Base-by-base conservation (phyloP, 495 filamentous ascomycete species). In the Pyrenula massariospora region DNA sequence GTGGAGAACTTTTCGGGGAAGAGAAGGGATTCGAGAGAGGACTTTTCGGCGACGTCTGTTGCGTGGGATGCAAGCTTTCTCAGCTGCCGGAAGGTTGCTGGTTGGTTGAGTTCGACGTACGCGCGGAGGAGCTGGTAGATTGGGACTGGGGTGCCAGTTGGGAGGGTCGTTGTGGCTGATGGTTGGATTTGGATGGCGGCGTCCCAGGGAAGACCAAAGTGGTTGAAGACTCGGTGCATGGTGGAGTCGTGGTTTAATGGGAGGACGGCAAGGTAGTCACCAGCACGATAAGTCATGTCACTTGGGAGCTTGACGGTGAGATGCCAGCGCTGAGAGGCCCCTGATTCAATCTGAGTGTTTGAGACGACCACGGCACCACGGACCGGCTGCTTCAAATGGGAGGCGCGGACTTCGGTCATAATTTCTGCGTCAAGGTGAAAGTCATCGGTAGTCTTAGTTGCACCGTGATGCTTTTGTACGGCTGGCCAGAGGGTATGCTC, bases 181-280 rank as follows among this genome's bases (percentile, higher is more conserved):
- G 82, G 79, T 36, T 70, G 70, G 58, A 81, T 70, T 19, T 65
- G 71, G 5, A 83, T 62, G 19, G 70, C 66, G 0, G 81, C 73
- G 63, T 89, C 86, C 77, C 79, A 83, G 0, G 84, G 73, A 0
- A 91, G 72, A 1, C 77, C 65, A 58, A 78, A 83, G 48, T 73
- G 72, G 23, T 68, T 68, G 57, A 82, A 70, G 8, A 71, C 75
- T n/a, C 83, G 72, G 22, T 72, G 68, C 25, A 89, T 75, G 12
- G 68, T 81, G 25, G 75, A 70, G 56, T 70, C 71, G 3, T 83
- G 80, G 62, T 90, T 91, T 15, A 87, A 70, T 0, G 88, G 87
- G 1, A 89, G 69, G 10, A 90, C 74, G 1, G 86, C 84, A 0
- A 92, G 77, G 62, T 92, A 90, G 60, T 92, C 88, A 48, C 88